Base-by-base conservation (phyloP, 176 grass and related monocot genomes). In the Rhynchospora breviuscula region DNA sequence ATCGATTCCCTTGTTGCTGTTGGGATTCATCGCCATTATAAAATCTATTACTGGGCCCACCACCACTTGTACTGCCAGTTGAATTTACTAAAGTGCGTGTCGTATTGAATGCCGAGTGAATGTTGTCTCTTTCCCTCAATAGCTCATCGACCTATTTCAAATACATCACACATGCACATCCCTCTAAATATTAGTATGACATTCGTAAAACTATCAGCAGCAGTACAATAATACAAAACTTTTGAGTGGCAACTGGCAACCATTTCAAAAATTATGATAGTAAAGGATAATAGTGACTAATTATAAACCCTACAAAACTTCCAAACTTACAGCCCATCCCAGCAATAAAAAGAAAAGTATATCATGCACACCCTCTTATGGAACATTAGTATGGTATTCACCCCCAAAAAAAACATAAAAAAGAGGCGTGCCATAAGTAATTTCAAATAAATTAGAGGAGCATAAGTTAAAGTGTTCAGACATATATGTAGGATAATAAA, bases 101-200 rank as follows among this genome's bases (percentile, higher is more conserved):
- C 9, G 89, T 93, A 15, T 88, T 95, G 84, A 98, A 98, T 23
- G 96, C 88, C 13, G 86, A 93, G 47, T 95, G 96, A 51, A 98
- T 90, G 76, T 78, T 82, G 63, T 98, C 96, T 85, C 96, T 98
- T 75, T 98, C 84, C 49, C 81, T 91, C 91, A 98, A 75, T 81
- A 98, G 87, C 76, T 98, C 93, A 84, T 98, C 96, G 67, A 98
- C 92, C 96, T 98, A 85, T 63, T 87, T 54, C 85, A 86, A 31
- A 59, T n/a, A 35, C 33, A 78, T 65, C 64, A 76, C 14, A 82
- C 56, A 63, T 46, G 1, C 67, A 7, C n/a, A 74, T 10, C 63
- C 40, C 70, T 19, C 76, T 88, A 67, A n/a, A 11, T 56, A 85
- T 53, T 63, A 45, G n/a, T 44, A 35, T 6, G 7, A 84, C 51